phyloP scores from a whole-genome alignment of 768 basidiomycete genomes.

The Calocybe cyanea region DNA sequence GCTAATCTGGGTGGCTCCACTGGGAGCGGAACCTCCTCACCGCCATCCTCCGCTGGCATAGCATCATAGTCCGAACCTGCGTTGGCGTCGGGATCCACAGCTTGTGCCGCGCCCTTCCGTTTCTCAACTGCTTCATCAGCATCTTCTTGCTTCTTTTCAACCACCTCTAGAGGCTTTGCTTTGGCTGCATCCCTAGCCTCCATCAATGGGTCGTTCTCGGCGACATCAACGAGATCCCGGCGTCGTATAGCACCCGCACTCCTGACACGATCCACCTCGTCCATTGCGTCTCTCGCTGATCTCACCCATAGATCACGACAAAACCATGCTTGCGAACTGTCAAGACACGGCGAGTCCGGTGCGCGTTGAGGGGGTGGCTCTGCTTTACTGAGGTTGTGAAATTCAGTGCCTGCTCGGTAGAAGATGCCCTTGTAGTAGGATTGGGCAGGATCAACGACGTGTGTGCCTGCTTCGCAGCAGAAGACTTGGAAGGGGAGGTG shows the following conservation, averaged over 20 bases:
- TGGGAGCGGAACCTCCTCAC: constrained; percentile 35
- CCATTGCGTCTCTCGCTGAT: constrained; percentile 74
- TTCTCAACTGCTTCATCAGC: constrained; percentile 21
- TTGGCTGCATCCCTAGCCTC: constrained; percentile 30
- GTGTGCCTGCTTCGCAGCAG: constrained; percentile 97
- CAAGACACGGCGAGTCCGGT: constrained; percentile 85
- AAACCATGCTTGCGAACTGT: constrained; percentile 97
- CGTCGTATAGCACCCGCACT: constrained; percentile 27
- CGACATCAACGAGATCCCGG: constrained; percentile 30
- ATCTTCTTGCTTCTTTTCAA: constrained; percentile 27
- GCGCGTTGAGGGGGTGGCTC: constrained; percentile 56
- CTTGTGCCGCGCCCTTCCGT: constrained; percentile 21
- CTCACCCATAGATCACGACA: constrained; percentile 96
- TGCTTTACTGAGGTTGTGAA: constrained; percentile 70
- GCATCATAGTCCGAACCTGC: constrained; percentile 88
- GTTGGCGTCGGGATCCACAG: constrained; percentile 68
- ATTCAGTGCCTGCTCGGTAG: constrained; percentile 81
- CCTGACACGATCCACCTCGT: constrained; percentile 42
- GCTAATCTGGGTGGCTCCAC: constrained; percentile 40
- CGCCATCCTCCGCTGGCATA: constrained; percentile 64
- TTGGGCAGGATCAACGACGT: constrained; percentile 93
- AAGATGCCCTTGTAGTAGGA: constrained; percentile 89
- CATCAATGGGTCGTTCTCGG: constrained; percentile 29
- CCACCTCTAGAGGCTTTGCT: constrained; percentile 26
- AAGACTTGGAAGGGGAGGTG: constrained; percentile 98